Percentiles rank a stretch among this genome's conserved stretches.
phyloP scores from a whole-genome alignment of 768 basidiomycete species.

The Kwoniella dejecticola region DNA sequence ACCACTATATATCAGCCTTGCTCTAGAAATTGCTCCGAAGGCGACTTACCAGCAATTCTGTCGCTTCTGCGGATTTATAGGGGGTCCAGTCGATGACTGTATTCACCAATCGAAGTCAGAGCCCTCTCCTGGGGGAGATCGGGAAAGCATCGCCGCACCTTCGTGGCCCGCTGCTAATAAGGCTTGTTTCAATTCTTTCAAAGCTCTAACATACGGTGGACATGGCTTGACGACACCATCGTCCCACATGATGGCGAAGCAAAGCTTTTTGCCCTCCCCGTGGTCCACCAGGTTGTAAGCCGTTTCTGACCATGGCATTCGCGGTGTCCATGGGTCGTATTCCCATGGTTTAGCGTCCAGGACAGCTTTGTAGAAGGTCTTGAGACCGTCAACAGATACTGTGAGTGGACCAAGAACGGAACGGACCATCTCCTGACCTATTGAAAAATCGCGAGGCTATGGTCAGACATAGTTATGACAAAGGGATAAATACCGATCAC shows the following conservation, averaged over 20 bases:
- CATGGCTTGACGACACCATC: conserved; percentile 42
- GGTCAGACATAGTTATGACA: not conserved
- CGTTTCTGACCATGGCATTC: conserved; percentile 34
- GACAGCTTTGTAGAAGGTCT: conserved; percentile 68
- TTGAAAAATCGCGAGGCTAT: conserved; percentile 52
- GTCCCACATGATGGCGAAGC: conserved; percentile 39
- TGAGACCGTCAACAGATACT: conserved; percentile 64
- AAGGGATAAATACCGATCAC: not conserved
- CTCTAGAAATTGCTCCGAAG: not conserved
- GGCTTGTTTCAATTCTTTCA: conserved; percentile 64
- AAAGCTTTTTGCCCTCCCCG: conserved; percentile 49
- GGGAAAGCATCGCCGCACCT: conserved; percentile 57
- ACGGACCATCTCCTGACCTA: conserved; percentile 70
- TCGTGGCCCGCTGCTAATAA: conserved; percentile 67
- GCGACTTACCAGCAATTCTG: conserved; percentile 9
- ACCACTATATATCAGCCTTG: not conserved
- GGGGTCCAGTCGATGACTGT: conserved; percentile 70
- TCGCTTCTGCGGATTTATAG: conserved; percentile 19
- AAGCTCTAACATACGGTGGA: conserved; percentile 36
- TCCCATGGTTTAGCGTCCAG: conserved; percentile 67
- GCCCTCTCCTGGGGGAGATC: not conserved
- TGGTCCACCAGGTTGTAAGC: conserved; percentile 66
- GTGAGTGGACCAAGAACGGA: conserved; percentile 77
- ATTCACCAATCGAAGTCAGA: not conserved
- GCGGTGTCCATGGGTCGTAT: conserved; percentile 58